Evolutionary conservation across 164 flowering plant species (phyloP).

Genomic region (Chimonanthus salicifolius): DNA sequence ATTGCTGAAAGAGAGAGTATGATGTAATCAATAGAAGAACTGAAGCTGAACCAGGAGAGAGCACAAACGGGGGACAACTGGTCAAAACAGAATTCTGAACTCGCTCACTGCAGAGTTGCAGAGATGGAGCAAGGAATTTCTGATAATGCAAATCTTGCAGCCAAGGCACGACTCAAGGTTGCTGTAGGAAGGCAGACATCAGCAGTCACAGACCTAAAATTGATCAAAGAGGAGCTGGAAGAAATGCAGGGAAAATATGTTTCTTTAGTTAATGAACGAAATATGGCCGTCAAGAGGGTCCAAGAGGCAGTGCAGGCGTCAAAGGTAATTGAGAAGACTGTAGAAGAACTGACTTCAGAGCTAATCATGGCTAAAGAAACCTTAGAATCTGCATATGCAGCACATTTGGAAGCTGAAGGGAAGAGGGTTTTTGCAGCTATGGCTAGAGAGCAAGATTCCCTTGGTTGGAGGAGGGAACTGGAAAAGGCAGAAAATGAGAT

Average conservation of each 20-base stretch:
- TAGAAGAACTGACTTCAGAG: constrained; percentile 78
- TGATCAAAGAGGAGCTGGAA: constrained; percentile 69
- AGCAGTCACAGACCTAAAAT: constrained; percentile 60
- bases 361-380: constrained; percentile 69
- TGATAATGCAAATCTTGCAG: constrained; percentile 75
- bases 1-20: constrained; percentile 68
- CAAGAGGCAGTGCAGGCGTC: constrained; percentile 53
- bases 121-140: constrained; percentile 84
- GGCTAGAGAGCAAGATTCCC: constrained; percentile 66
- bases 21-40: constrained; percentile 68
- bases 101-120: constrained; percentile 63
- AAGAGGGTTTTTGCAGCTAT: constrained; percentile 68
- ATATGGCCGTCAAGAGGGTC: constrained; percentile 47
- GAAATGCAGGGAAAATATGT: constrained; percentile 38
- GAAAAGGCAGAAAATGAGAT: constrained; percentile 78
- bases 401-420: constrained; percentile 88
- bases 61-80: constrained; percentile 83
- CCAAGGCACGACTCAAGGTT: constrained; percentile 83
- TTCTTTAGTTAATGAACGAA: constrained; percentile 50
- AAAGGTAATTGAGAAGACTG: constrained; percentile 68
- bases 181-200: constrained; percentile 62
- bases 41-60: constrained; percentile 72
- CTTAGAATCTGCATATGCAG: constrained; percentile 71
- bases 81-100: constrained; percentile 84
- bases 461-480: constrained; percentile 68